These are phyloP conservation scores for Globisporangium apiculatum DNA, from an alignment of 352 stramenopile genomes.

Conservation along the genomic window DNA sequence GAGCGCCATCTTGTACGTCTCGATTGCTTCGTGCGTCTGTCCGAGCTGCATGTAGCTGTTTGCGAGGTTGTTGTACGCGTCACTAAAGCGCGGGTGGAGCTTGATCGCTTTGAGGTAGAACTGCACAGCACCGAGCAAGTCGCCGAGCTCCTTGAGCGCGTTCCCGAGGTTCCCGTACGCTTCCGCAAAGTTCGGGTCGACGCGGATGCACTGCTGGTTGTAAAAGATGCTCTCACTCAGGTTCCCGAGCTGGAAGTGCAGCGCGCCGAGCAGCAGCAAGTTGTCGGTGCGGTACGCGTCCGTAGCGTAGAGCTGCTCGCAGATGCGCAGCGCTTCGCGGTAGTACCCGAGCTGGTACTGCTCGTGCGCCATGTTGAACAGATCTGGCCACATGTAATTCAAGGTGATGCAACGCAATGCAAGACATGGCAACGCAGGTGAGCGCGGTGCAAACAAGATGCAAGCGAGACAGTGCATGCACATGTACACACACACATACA, in stretches of 20 bases:
- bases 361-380: constrained; percentile 74
- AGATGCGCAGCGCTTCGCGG: constrained; percentile 71
- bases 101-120: constrained; percentile 94
- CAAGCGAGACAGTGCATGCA: background rate
- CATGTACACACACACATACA: constrained; percentile 5
- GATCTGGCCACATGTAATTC: constrained; percentile 22
- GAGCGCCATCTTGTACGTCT: constrained; percentile 93
- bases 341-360: constrained; percentile 88
- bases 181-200: constrained; percentile 90
- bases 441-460: too few relatives aligned
- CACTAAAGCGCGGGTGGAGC: constrained; percentile 85
- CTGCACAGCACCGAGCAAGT: constrained; percentile 84
- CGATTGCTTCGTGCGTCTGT: constrained; percentile 82
- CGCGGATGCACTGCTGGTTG: constrained; percentile 92
- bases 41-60: constrained; percentile 90
- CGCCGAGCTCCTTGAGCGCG: constrained; percentile 91
- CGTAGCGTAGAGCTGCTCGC: constrained; percentile 85
- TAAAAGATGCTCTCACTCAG: constrained; percentile 92
- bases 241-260: constrained; percentile 93
- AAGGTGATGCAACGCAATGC: too few relatives aligned
- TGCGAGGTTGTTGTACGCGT: constrained; percentile 92
- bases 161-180: constrained; percentile 93
- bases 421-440: too few relatives aligned
- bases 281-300: constrained; percentile 88
- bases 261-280: constrained; percentile 87